Base-by-base conservation (phyloP, 2,329 filamentous ascomycete species). In the Scortechinia acanthostroma region DNA sequence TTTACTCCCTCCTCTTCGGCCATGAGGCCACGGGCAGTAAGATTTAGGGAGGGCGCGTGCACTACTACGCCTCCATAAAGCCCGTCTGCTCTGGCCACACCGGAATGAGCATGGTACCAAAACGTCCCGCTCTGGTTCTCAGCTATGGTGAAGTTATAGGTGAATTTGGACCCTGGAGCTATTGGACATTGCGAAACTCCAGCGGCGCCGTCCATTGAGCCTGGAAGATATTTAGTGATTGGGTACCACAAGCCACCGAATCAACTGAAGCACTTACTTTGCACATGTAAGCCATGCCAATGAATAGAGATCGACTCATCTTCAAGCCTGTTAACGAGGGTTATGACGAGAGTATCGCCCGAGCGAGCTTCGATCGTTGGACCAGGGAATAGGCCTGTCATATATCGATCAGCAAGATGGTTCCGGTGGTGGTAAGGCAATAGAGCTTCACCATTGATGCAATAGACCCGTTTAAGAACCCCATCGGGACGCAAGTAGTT, bases 211-310 rank as follows among this genome's bases (percentile, higher is more conserved):
- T 86, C 81, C 71, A 82, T 80, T n/a, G n/a, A n/a, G n/a, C n/a
- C n/a, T n/a, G n/a, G n/a, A n/a, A n/a, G n/a, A n/a, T n/a, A n/a
- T n/a, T n/a, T n/a, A n/a, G n/a, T n/a, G n/a, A n/a, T n/a, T n/a
- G n/a, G n/a, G n/a, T n/a, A n/a, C n/a, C n/a, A n/a, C n/a, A n/a
- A n/a, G n/a, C n/a, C n/a, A n/a, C n/a, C n/a, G n/a, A n/a, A n/a
- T n/a, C n/a, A n/a, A n/a, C n/a, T n/a, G n/a, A n/a, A n/a, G n/a
- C n/a, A n/a, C n/a, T n/a, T 77, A 25, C 76, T 75, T 50, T 74
- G 75, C 60, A 85, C 80, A 52, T 76, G 77, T 49, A 87, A 67
- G 16, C 83, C 83, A 54, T 88, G 83, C 64, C 81, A 88, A 54
- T 88, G 83, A 14, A 87, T 66, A 42, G 73, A 72, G 2, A 82